These are phyloP conservation scores for Meripilus lineatus DNA, from an alignment of 1,284 basidiomycete species.

Conservation along the genomic window DNA sequence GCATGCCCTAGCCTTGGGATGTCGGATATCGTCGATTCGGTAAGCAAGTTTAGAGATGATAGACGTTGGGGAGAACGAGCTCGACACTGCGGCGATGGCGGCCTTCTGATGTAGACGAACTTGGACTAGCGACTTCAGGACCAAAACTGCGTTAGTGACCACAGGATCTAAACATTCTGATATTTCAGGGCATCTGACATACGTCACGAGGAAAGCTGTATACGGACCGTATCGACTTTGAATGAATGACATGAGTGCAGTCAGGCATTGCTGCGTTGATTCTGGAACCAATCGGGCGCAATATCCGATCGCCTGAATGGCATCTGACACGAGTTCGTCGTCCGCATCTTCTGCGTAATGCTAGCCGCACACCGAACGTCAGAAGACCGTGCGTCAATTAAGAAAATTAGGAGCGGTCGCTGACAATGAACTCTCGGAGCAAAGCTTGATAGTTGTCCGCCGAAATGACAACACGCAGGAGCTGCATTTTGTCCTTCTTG, in stretches of 20 bases:
- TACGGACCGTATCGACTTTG: constrained; percentile 63
- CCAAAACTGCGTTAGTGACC: constrained; percentile 75
- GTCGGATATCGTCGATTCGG: constrained; percentile 72
- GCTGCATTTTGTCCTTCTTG: constrained; percentile 71
- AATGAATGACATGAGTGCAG: constrained; percentile 74
- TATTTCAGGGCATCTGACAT: not conserved
- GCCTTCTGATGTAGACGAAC: constrained; percentile 43
- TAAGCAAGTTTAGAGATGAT: constrained; percentile 75
- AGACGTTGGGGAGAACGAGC: constrained; percentile 47
- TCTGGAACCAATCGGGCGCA: constrained; percentile 68
- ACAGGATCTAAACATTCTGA: constrained; percentile 46
- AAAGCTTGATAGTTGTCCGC: constrained; percentile 65
- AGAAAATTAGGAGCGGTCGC: constrained; percentile 20
- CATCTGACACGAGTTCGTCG: constrained; percentile 62
- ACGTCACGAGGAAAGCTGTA: constrained; percentile 1
- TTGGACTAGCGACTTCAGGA: constrained; percentile 81
- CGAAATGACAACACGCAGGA: constrained; percentile 62
- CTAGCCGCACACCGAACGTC: constrained; percentile 32
- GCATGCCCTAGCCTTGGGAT: constrained; percentile 77
- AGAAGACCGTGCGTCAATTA: not conserved
- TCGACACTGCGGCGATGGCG: constrained; percentile 22
- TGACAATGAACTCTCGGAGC: constrained; percentile 78
- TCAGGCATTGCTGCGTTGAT: constrained; percentile 66
- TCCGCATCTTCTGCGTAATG: constrained; percentile 74
- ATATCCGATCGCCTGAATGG: constrained; percentile 75